phyloP scores from a whole-genome alignment of 2,329 filamentous ascomycete genomes.

The Talaromyces amestolkiae region DNA sequence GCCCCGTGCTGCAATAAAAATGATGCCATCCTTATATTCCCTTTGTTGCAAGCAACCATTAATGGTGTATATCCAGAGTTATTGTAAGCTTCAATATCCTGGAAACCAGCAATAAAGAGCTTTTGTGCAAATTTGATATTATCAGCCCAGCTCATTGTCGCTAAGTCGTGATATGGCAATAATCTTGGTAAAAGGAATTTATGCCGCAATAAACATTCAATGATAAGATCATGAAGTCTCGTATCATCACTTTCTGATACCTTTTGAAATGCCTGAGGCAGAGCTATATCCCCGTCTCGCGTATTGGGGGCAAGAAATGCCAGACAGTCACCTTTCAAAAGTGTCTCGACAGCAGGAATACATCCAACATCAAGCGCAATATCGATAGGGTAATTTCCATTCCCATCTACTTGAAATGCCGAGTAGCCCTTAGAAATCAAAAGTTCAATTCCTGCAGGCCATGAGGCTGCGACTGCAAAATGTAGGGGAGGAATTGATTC shows the following conservation, averaged over 20 bases:
- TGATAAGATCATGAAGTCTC: not conserved
- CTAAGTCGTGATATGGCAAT: not conserved
- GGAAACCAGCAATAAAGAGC: not conserved
- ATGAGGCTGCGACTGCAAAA: not conserved
- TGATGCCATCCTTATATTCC: not conserved
- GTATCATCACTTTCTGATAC: not conserved
- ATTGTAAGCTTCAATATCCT: not conserved
- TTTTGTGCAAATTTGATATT: not conserved
- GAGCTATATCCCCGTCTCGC: not conserved
- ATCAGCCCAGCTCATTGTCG: fast-evolving
- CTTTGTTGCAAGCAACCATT: not conserved
- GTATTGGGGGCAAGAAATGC: not conserved
- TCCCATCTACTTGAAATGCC: not conserved
- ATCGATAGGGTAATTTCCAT: not conserved
- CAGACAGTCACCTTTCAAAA: not conserved
- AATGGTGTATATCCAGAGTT: not conserved
- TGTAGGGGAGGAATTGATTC: not conserved
- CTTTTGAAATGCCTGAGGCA: not conserved
- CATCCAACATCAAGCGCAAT: not conserved
- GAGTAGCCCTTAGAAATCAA: not conserved
- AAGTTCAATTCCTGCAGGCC: not conserved
- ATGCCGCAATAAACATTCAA: not conserved
- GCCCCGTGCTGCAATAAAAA: not conserved
- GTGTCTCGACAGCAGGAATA: not conserved
- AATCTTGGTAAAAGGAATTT: not conserved